These are phyloP conservation scores for Paramyrothecium sp. DNA, from an alignment of 2,329 filamentous ascomycete species.

Conservation along the genomic window DNA sequence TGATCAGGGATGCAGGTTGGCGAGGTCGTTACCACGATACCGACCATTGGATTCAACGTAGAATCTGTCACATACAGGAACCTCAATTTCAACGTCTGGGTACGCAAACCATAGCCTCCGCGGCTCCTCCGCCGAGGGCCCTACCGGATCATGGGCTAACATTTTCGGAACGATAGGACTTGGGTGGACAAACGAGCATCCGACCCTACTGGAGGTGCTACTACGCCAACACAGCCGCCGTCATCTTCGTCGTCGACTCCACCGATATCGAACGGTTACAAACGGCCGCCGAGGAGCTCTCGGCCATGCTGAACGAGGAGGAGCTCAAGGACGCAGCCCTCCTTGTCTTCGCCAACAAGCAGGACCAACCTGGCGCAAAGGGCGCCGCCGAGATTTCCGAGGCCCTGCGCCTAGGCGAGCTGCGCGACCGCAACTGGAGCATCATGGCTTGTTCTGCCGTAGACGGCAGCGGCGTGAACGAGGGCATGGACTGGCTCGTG, in stretches of 20 bases:
- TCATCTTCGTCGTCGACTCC: conserved; percentile 97
- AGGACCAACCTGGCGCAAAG: conserved; percentile 95
- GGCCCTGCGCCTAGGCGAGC: conserved; percentile 82
- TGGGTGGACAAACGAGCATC: conserved; percentile 98
- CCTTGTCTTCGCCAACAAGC: conserved; percentile 97
- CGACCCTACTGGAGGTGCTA: conserved; percentile 99
- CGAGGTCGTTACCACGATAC: conserved; percentile 98
- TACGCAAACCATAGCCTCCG: conserved; percentile 40
- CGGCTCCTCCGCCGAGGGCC: not conserved
- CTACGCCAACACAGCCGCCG: conserved; percentile 96
- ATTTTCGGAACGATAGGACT: conserved; percentile 55
- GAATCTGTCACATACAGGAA: conserved; percentile 99
- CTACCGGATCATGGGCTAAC: not conserved
- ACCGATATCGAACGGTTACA: conserved; percentile 95
- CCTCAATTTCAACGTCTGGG: conserved; percentile 98
- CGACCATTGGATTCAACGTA: conserved; percentile 98
- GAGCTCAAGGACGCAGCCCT: conserved; percentile 90
- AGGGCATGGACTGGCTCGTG: conserved; percentile 99
- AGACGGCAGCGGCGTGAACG: conserved; percentile 88
- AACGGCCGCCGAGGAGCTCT: conserved; percentile 88
- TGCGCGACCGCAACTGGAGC: conserved; percentile 97
- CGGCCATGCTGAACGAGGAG: conserved; percentile 95
- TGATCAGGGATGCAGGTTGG: conserved; percentile 69
- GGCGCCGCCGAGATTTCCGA: conserved; percentile 96
- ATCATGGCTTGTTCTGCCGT: conserved; percentile 98